Evolutionary conservation across 2,329 filamentous ascomycete genomes (phyloP).

Genomic region (Aspergillus sp.): DNA sequence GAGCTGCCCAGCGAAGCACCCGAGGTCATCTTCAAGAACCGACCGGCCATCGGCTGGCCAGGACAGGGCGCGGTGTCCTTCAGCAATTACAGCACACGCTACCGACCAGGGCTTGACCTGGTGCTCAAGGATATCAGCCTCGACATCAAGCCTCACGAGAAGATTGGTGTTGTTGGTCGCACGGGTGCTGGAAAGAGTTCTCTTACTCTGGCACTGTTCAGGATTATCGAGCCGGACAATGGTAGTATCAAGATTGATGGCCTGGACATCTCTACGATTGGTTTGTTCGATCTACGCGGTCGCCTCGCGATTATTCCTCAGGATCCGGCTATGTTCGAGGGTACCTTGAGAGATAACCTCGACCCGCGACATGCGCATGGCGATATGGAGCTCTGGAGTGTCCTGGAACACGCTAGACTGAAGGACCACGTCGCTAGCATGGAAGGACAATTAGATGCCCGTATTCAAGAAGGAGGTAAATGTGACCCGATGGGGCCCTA

Average conservation of each 20-base stretch:
- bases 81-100: constrained; percentile 88
- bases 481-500: constrained; percentile 17
- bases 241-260: constrained; percentile 81
- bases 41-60: constrained; percentile 87
- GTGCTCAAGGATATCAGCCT: constrained; percentile 90
- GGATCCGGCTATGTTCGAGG: constrained; percentile 92
- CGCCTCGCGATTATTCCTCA: constrained; percentile 95
- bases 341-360: constrained; percentile 86
- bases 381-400: constrained; percentile 95
- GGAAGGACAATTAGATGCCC: constrained; percentile 83
- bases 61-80: constrained; percentile 82
- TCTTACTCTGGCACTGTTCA: constrained; percentile 84
- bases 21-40: constrained; percentile 81
- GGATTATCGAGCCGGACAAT: constrained; percentile 80
- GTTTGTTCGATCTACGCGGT: constrained; percentile 77
- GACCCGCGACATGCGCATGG: constrained; percentile 93
- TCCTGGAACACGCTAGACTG: constrained; percentile 89
- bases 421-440: constrained; percentile 84
- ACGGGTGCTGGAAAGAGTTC: constrained; percentile 96
- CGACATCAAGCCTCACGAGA: constrained; percentile 91
- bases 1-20: constrained; percentile 85
- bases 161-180: constrained; percentile 93
- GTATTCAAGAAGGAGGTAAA: constrained; percentile 88
- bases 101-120: constrained; percentile 80
- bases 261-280: constrained; percentile 83